phyloP scores from a whole-genome alignment of 352 stramenopile species.

The Phytophthora melonis region DNA sequence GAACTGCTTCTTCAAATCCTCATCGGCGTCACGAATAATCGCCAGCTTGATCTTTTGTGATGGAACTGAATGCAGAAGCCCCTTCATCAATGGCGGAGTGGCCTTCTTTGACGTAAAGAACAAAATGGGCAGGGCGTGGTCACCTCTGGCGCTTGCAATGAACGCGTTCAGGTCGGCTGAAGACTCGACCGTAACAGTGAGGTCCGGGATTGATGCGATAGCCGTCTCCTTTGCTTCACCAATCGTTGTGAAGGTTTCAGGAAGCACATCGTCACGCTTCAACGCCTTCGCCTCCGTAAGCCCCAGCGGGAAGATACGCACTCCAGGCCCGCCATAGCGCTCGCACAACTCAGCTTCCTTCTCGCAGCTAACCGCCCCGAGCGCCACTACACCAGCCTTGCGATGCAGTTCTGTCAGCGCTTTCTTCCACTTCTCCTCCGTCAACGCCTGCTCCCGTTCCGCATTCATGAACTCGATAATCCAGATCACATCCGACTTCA shows the following conservation, averaged over 20 bases:
- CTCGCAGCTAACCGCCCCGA: constrained; percentile 64
- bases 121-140: constrained; percentile 62
- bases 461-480: constrained; percentile 69
- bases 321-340: constrained; percentile 53
- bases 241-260: constrained; percentile 53
- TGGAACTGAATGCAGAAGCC: constrained; percentile 67
- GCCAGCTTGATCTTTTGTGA: constrained; percentile 61
- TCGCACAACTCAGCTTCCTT: constrained; percentile 60
- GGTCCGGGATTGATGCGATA: constrained; percentile 61
- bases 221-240: constrained; percentile 57
- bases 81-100: constrained; percentile 65
- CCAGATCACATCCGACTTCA: constrained; percentile 65
- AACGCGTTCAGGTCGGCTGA: constrained; percentile 68
- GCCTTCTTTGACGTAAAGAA: constrained; percentile 68
- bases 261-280: constrained; percentile 49
- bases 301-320: constrained; percentile 63
- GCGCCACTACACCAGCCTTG: constrained; percentile 66
- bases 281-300: constrained; percentile 38
- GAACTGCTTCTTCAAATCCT: constrained; percentile 75
- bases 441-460: constrained; percentile 41
- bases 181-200: constrained; percentile 54
- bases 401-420: constrained; percentile 57
- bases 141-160: constrained; percentile 45
- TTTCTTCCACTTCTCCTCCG: constrained; percentile 59
- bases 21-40: constrained; percentile 61